Base-by-base conservation (phyloP, 2,329 filamentous ascomycete genomes). In the Rhinocladiella similis region DNA sequence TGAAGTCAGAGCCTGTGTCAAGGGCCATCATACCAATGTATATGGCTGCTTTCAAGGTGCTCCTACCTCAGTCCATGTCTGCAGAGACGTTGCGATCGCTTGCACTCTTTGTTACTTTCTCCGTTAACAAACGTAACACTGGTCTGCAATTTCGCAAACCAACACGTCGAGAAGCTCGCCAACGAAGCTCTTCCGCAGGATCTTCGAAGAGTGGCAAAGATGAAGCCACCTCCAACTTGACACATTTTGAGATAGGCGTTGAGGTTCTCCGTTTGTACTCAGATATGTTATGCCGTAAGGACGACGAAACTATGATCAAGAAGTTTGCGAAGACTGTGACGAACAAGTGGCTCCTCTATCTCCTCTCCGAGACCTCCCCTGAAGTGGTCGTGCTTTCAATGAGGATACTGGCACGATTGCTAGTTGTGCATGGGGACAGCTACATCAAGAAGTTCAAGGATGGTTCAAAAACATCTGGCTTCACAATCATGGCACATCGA, bases 271-370 rank as follows among this genome's bases (percentile, higher is more conserved):
- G 83, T 61, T 85, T 96, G 73, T 93, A 94, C 67, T 83, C 88
- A 6, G 81, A 86, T 22, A 79, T 96, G 10, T 77, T 97, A 9
- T 96, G 91, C 66, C 85, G 90, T 59, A 84, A 84, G 65, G 81
- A 81, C 19, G 90, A 87, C 62, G 75, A 81, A 9, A 77, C 77
- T 13, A 85, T 88, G 59, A 88, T 96, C 54, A 85, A 87, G 68
- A 94, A 91, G 66, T 97, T 99, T 77, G 90, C 91, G 4, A 89
- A 88, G 68, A 95, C 93, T 1, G 93, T 99, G 7, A 97, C 93
- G 19, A 96, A 96, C 65, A 96, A 96, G 87, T 97, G 92, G 92
- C 82, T 96, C 13, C 77, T 99, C 13, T 96, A 97, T 71, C 82
- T 99, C 13, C 80, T 97, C 49, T 90, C 90, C 6, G 92, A 97